Conservation (phyloP, 805 yeast genomes). For the Alloascoidea hylecoeti region DNA sequence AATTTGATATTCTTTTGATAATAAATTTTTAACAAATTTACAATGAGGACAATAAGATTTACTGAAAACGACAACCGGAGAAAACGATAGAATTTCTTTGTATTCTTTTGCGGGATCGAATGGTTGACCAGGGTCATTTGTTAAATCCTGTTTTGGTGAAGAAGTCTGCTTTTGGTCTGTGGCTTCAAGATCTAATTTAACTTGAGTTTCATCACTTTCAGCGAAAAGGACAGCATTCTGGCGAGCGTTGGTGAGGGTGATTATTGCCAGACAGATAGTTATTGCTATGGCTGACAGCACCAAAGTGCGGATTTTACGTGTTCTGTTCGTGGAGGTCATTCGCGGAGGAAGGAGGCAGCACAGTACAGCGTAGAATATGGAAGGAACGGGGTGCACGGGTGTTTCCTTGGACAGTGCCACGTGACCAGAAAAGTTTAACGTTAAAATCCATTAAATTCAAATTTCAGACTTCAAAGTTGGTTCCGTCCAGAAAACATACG, state of each 20-base stretch:
- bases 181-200: conserved; percentile 6
- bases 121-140: conserved; percentile 12
- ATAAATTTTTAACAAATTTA: conserved; percentile 49
- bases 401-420: no score
- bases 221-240: conserved; percentile 5
- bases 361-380: no score
- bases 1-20: conserved; percentile 49
- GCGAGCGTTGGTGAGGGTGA: conserved; percentile 20
- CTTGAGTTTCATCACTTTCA: conserved; percentile 7
- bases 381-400: no score
- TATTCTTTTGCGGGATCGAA: conserved; percentile 42
- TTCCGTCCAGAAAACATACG: no score
- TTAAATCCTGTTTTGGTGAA: conserved; percentile 7
- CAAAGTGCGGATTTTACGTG: conserved; percentile 25
- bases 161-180: conserved; percentile 3
- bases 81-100: conserved; percentile 35
- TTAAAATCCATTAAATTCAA: no score
- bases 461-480: no score
- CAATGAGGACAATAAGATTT: conserved; percentile 59
- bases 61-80: conserved; percentile 53
- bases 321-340: no score
- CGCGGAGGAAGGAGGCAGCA: no score
- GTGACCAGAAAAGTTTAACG: no score
- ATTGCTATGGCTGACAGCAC: conserved; percentile 26
- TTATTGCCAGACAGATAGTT: conserved; percentile 15